Base-by-base conservation (phyloP, 1,284 basidiomycete species). In the Farysia itapuensis region DNA sequence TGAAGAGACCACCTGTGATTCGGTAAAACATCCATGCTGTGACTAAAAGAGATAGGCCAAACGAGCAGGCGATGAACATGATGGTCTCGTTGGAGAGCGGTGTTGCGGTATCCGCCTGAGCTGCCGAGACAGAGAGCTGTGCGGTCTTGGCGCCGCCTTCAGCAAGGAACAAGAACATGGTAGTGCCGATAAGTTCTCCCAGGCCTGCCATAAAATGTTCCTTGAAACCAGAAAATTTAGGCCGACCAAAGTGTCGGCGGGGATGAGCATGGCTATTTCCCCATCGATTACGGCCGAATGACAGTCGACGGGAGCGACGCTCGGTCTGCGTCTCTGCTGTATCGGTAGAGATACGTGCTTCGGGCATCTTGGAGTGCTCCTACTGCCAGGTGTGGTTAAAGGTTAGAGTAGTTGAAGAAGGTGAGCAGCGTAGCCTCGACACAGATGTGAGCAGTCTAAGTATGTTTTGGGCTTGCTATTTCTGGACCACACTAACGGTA, bases 21-120 rank as follows among this genome's bases (percentile, higher is more conserved):
- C 87, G 81, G 75, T 84, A 88, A 77, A 88, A 89, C 24, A 88
- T 76, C 84, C 86, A 88, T 8, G 63, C 63, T 5, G 42, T 43
- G 11, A 66, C 58, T n/a, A 59, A 29, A 22, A 68, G 54, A 15
- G 53, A 59, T n/a, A 69, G 41, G 7, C 67, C 67, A 33, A 69
- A 69, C 21, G 60, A 64, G 6, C 43, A 20, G 1, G 67, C 64
- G 33, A 67, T 67, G 33, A 67, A 56, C 46, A 69, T 53, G 39
- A 69, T 60, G 3, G 64, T 64, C 47, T 54, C 37, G 44, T 60
- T 56, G 32, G 32, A 39, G 14, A 60, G 31, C n/a, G 31, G 43
- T 2, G 57, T 60, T 1, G 50, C 35, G 4, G 40, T 44, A 8
- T 64, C 26, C 16, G 9, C 39, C 35, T 48, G 45, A 1, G 36